Evolutionary conservation across 345 rosid genomes (phyloP), one percentile per base, ranked within the genome.

Genomic region (Xanthoceras sorbifolium): DNA sequence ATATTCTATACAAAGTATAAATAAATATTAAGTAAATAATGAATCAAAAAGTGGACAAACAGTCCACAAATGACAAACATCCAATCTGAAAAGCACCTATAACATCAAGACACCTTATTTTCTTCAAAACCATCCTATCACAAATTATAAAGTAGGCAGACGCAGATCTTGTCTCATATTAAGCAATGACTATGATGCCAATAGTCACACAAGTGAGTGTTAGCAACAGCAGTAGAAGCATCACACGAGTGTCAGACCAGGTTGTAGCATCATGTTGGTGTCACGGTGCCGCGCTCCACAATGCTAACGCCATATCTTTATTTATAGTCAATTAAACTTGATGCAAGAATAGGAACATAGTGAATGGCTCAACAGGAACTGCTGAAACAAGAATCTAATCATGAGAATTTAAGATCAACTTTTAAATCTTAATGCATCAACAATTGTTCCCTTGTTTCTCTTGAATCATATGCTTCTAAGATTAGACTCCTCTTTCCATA

Each of bases 311-410:
- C n/a, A 17, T 25, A 48, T 10, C n/a, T n/a, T n/a, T n/a, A n/a
- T n/a, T n/a, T n/a, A 12, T 6, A 69, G 38, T 26, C 72, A 69
- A 18, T 57, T 57, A 18, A 67, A 69, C 40, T 69, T 46, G 60
- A 48, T 69, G 12, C 12, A 69, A 17, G 3, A 22, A 48, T 26
- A 4, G 38, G 52, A 67, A 23, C 31, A 67, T 40, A 40, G 15
- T n/a, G n/a, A n/a, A 48, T 44, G 46, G 72, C 60, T 2, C 38
- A 48, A 44, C n/a, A n/a, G n/a, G n/a, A n/a, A 38, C 70, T 36
- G 70, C 9, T 22, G 4, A 9, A 11, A 20, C 48, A 66, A 36
- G 29, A 66, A 42, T 38, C 48, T 66, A 22, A 64, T 65, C 26
- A 36, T 65, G 38, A 64, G 23, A 48, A 65, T 65, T 20, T 38